Conservation (phyloP, 2,329 filamentous ascomycete species). For the Rhexocercosporidium sp. region DNA sequence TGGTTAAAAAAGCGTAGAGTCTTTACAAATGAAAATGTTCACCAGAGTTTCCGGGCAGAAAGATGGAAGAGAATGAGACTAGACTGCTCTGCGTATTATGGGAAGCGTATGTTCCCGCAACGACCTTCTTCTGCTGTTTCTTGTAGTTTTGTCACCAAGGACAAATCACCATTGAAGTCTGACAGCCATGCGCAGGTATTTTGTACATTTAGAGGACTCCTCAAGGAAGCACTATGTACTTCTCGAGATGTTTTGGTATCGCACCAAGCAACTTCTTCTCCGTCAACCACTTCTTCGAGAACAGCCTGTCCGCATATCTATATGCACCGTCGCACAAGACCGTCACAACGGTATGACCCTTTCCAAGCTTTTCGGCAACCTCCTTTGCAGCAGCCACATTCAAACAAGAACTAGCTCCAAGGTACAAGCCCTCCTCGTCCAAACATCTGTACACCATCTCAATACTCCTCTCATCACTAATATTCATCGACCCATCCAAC, state of each 20-base stretch:
- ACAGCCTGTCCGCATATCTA: slow-evolving; percentile 90
- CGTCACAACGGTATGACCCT: slow-evolving; percentile 89
- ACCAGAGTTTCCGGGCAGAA: too few species aligned
- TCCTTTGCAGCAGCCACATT: slow-evolving; percentile 97
- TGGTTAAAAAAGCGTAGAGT: slow-evolving; percentile 3
- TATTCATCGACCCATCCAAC: slow-evolving; percentile 82
- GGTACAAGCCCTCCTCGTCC: slow-evolving; percentile 93
- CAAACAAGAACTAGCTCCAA: slow-evolving; percentile 90
- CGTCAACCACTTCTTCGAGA: slow-evolving; percentile 88
- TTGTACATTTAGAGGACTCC: slow-evolving; percentile 6
- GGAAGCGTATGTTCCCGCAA: background rate
- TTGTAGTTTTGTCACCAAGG: too few species aligned
- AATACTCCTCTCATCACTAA: slow-evolving; percentile 92
- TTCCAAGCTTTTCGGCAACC: slow-evolving; percentile 87
- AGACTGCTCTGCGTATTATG: background rate
- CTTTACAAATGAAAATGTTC: slow-evolving; percentile 1
- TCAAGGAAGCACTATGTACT: slow-evolving; percentile 91
- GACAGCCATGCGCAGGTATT: too few species aligned
- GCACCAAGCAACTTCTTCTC: slow-evolving; percentile 82
- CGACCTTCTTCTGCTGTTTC: background rate
- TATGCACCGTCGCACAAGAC: slow-evolving; percentile 97
- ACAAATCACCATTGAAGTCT: too few species aligned
- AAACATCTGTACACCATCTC: slow-evolving; percentile 97
- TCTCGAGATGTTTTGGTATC: slow-evolving; percentile 83
- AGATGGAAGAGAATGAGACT: background rate